Conservation (phyloP, 2,329 filamentous ascomycete genomes). For the Neofusicoccum kwambonambiense region DNA sequence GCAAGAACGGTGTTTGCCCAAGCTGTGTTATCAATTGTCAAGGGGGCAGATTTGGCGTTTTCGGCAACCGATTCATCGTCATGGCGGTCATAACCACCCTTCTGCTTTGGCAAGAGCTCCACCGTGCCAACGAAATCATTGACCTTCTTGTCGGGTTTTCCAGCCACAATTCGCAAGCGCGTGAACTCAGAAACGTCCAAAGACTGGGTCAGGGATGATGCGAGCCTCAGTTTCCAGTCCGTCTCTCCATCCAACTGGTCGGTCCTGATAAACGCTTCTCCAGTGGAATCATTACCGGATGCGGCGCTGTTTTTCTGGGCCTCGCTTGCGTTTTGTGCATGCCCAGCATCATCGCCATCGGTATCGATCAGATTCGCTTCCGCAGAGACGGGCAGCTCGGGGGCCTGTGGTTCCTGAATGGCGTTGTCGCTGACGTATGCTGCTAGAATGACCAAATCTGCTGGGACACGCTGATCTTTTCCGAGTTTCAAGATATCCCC, state of each 20-base stretch:
- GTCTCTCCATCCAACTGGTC: constrained; percentile 98
- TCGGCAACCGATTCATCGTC: constrained; percentile 23
- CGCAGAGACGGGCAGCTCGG: constrained; percentile 22
- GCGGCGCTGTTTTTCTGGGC: constrained; percentile 18
- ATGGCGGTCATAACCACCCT: constrained; percentile 49
- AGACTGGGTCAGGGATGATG: constrained; percentile 81
- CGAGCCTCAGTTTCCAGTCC: constrained; percentile 93
- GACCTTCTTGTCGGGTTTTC: constrained; percentile 88
- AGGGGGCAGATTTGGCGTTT: constrained; percentile 60
- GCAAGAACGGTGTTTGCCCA: constrained; percentile 98
- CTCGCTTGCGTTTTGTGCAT: constrained; percentile 13
- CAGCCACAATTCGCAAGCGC: constrained; percentile 69
- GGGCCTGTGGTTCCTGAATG: neutral
- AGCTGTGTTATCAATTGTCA: constrained; percentile 95
- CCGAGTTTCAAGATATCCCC: constrained; percentile 91
- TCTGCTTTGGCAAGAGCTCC: constrained; percentile 62
- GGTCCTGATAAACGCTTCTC: constrained; percentile 95
- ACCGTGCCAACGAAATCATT: constrained; percentile 94
- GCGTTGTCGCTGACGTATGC: constrained; percentile 55
- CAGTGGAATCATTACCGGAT: constrained; percentile 41
- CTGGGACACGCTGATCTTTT: constrained; percentile 90
- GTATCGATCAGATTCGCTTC: constrained; percentile 19
- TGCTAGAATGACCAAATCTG: constrained; percentile 90
- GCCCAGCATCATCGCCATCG: neutral
- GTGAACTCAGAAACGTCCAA: constrained; percentile 69